Base-by-base conservation (phyloP, 371 early-diverging fungal genomes). In the Mortierella sp. region DNA sequence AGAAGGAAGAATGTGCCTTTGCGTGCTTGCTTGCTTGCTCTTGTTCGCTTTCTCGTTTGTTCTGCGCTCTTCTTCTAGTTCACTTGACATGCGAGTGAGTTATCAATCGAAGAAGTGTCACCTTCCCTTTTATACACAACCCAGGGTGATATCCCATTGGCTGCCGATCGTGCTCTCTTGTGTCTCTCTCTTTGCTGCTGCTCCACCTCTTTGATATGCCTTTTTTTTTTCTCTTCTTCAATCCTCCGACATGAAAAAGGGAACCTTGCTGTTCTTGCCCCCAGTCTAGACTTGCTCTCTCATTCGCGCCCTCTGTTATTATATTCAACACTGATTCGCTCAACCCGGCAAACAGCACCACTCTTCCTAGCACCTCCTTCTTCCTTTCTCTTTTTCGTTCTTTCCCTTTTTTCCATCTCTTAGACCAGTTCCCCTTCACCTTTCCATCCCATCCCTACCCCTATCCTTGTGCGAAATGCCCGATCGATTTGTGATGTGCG, bases 401-500 rank as follows among this genome's bases (percentile, higher is more conserved):
- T n/a, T 58, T 7, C 34, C 31, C n/a, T 44, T 11, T 42, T 24
- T 8, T 0, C 34, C 57, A 57, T n/a, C 28, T 28, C 8, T 72
- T 34, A 38, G 42, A 3, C 42, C 42, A 38, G 1, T 47, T 48
- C 48, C 14, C 21, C 19, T 72, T 47, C n/a, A 24, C 28, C 13
- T 34, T 47, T 50, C 8, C 54, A 8, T 19, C 34, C 50, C 50
- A 34, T 72, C 10, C 50, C 28, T 28, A 28, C 31, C 72, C 34
- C 54, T 31, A 34, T 45, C 34, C 52, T 26, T 72, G 72, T 50
- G 50, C 34, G 72, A 72, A 45, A 48, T 72, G 72, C 72, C 72
- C 72, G 72, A 72, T 72, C 71, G 71, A 71, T 71, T 71, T 71
- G 45, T 8, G 38, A 28, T 26, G 57, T n/a, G 65, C 31, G 14